Percentiles rank a stretch among this genome's conserved stretches.
These are phyloP conservation scores for Mucor circinelloides DNA, from an alignment of 371 early-diverging fungal genomes.

Conservation along the genomic window DNA sequence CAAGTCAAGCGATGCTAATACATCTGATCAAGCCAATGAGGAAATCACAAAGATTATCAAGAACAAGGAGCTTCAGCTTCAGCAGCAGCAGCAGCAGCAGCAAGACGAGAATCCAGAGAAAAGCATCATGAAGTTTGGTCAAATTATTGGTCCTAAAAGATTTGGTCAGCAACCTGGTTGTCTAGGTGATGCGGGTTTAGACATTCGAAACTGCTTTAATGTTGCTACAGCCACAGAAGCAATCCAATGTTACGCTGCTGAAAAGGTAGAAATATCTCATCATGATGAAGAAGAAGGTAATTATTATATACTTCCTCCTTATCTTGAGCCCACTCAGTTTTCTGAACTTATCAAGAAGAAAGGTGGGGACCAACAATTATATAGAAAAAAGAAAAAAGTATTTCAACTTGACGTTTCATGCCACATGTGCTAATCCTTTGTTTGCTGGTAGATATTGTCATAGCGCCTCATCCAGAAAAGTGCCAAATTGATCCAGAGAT, in stretches of 20 bases:
- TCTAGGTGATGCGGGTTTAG: constrained; percentile 33
- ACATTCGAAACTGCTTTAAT: constrained; percentile 32
- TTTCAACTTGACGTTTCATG: background rate
- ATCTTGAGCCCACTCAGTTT: background rate
- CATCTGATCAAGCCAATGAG: background rate
- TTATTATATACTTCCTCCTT: background rate
- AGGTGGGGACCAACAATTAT: background rate
- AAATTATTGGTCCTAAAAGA: constrained; percentile 22
- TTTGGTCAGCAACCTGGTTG: constrained; percentile 29
- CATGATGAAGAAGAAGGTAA: constrained; percentile 6
- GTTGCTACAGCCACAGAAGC: constrained; percentile 31
- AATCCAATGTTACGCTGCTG: constrained; percentile 22
- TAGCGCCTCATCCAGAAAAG: constrained; percentile 21
- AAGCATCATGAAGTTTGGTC: constrained; percentile 21
- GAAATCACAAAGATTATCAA: background rate
- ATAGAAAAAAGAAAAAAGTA: background rate
- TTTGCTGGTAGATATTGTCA: background rate
- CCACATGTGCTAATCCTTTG: background rate
- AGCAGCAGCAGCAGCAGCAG: background rate
- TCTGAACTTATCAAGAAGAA: constrained; percentile 4
- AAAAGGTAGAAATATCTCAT: constrained; percentile 12
- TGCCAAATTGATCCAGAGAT: constrained; percentile 15
- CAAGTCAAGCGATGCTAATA: background rate
- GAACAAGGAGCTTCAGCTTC: background rate
- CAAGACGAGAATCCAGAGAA: background rate